Base-by-base conservation (phyloP, 2,329 filamentous ascomycete species). In the Decorospora gaudefroyi region DNA sequence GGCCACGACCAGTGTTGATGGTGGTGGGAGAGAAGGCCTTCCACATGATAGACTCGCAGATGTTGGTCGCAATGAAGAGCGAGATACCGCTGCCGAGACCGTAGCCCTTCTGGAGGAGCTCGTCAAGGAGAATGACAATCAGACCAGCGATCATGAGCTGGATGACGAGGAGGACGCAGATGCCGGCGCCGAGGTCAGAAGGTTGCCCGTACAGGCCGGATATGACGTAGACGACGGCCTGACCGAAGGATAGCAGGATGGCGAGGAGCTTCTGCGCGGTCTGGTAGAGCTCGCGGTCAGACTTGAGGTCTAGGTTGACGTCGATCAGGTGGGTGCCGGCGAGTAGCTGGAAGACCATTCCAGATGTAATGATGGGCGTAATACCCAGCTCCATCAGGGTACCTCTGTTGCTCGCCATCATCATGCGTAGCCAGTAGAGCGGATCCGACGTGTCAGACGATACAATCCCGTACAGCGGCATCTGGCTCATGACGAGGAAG, bases 21-120 rank as follows among this genome's bases (percentile, higher is more conserved):
- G 93, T 97, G 49, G 91, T 97, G 44, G 95, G 95, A 39, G 92
- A 97, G 82, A 99, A 97, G 38, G 95, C 93, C 83, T 96, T 96
- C 93, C 93, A 99, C 78, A 99, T 88, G 74, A 99, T 99, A 45
- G 92, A 96, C 81, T 99, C 93, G 88, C 93, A 99, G 70, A 99
- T 97, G 83, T 97, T 97, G 79, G 93, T 99, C 61, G 93, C 93
- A 72, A 99, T 99, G 83, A 99, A 99, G 56, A 99, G 88, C 33
- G 92, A 97, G 73, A 99, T 99, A 77, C 93, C 93, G 71, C 89
- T 95, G 76, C 93, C 93, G 57, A 99, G 87, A 75, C 93, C 93
- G 69, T 99, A 99, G 61, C 93, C 93, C 84, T 99, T 99, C 79
- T 99, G 95, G 65, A 99, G 87, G 49, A 99, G 86, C 82, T 99